Evolutionary conservation across 768 basidiomycete genomes (phyloP).

Genomic region (Tulasnella sp.): DNA sequence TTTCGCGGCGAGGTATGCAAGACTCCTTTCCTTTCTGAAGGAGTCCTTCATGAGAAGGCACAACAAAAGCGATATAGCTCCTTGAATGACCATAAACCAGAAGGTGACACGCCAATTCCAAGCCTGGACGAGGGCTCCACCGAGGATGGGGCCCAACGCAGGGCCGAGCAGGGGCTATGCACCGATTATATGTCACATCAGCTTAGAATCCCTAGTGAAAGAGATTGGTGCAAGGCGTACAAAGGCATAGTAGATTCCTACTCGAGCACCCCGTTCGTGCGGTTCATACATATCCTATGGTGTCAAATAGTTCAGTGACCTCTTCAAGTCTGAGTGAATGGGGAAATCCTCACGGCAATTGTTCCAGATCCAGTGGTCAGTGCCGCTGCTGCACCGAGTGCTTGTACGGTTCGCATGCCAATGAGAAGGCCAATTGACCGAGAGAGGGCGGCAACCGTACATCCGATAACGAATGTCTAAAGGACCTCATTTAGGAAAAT

Average conservation of each 20-base stretch:
- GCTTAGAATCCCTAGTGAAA: conserved; percentile 23
- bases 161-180: conserved; percentile 27
- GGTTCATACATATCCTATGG: conserved; percentile 58
- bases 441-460: conserved; percentile 16
- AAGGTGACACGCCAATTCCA: conserved; percentile 75
- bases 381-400: conserved; percentile 49
- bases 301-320: not conserved
- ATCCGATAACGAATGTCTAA: conserved; percentile 21
- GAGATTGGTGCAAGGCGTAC: conserved; percentile 34
- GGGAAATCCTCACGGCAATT: conserved; percentile 35
- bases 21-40: conserved; percentile 70
- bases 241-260: conserved; percentile 73
- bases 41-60: conserved; percentile 73
- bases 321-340: not conserved
- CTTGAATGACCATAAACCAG: conserved; percentile 66
- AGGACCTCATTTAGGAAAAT: not conserved
- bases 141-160: conserved; percentile 56
- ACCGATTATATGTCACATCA: not conserved
- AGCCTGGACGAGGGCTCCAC: conserved; percentile 53
- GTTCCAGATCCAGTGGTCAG: conserved; percentile 67
- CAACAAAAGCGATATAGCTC: conserved; percentile 40
- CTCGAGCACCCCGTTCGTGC: conserved; percentile 59
- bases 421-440: conserved; percentile 22
- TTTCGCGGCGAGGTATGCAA: conserved; percentile 63
- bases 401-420: conserved; percentile 23